Evolutionary conservation across 2,329 filamentous ascomycete species (phyloP), one percentile per base, ranked within the genome.

Genomic region (Fusarium napiforme): DNA sequence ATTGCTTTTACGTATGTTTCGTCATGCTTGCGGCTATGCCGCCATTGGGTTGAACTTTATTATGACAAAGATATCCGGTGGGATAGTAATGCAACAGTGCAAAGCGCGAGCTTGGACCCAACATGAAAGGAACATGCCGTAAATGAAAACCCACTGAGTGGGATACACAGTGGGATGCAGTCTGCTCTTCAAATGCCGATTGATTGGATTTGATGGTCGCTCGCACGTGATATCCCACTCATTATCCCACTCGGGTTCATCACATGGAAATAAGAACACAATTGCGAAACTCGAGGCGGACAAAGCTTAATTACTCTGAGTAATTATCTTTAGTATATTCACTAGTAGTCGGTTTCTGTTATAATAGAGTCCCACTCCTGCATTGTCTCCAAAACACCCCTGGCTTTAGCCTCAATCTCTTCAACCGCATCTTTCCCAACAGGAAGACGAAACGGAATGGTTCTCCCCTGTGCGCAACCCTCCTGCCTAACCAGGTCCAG

Each of bases 341-440:
- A 11, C 18, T 28, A 28, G 16, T 70, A 67, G 50, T 79, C 72
- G 0, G 78, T 79, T 55, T 67, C 75, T 14, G 60, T 52, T 42
- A 69, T 78, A 10, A 80, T 62, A n/a, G 74, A 66, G 43, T 77
- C 67, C 77, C 79, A 81, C 7, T 55, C 63, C 30, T 74, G 64
- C 12, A 77, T 21, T 12, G 78, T 43, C 63, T 47, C 30, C 70
- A 52, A 40, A 73, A 75, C 59, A 77, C 77, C 26, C 71, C 59
- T 45, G 67, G 74, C 49, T 74, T 79, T 62, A 70, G 69, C 50
- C 62, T 73, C 11, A 67, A 74, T n/a, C 60, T 74, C 18, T 18
- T 71, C 75, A 14, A 80, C 65, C 1, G 76, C 72, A 63, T 82
- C 81, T 10, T 73, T 75, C 4, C 81, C 81, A 7, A 83, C 60